Conservation (phyloP, 2,329 filamentous ascomycete species). For the Aspergillus spinulosporus region DNA sequence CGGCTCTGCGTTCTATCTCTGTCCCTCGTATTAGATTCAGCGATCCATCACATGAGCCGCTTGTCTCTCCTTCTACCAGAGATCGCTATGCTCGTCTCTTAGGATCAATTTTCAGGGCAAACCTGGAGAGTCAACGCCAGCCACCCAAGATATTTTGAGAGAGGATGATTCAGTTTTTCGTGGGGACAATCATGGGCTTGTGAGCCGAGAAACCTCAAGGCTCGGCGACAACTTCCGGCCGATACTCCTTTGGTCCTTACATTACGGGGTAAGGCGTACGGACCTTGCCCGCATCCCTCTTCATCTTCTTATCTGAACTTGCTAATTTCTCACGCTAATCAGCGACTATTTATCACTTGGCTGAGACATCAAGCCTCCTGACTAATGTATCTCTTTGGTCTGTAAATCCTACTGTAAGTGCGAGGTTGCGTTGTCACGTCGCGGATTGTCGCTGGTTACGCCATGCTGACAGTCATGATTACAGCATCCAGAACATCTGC, state of each 20-base stretch:
- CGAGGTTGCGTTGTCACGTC: not conserved
- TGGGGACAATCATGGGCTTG: not conserved
- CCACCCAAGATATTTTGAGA: not conserved
- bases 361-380: constrained; percentile 5
- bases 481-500: constrained; percentile 7
- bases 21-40: not conserved
- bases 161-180: not conserved
- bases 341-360: not conserved
- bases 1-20: constrained; percentile 2
- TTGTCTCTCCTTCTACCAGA: constrained; percentile 2
- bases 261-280: too few relatives aligned
- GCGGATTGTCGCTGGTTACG: not conserved
- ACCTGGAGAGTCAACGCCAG: not conserved
- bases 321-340: not conserved
- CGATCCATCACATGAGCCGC: not conserved
- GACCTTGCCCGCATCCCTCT: too few relatives aligned
- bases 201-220: not conserved
- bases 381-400: not conserved
- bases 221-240: constrained; percentile 3
- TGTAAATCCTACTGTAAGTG: not conserved
- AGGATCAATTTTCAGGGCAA: not conserved
- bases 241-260: not conserved
- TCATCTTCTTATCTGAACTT: constrained; percentile 5
- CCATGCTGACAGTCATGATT: not conserved
- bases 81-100: not conserved